phyloP scores from a whole-genome alignment of 495 filamentous ascomycete genomes.

The Daldinia caldariorum region DNA sequence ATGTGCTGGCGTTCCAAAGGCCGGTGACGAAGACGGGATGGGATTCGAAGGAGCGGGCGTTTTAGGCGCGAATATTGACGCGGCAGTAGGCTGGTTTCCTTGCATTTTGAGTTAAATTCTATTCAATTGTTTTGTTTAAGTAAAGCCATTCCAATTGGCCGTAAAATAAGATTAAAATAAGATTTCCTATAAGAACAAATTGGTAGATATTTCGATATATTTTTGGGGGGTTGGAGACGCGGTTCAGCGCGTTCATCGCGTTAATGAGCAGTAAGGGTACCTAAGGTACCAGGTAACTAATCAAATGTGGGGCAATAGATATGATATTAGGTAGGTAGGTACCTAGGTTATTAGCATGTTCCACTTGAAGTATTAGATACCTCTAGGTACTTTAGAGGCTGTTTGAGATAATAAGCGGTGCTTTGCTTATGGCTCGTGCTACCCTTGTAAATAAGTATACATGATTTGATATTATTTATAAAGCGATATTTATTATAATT shows the following conservation, averaged over 20 bases:
- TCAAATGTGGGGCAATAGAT: slow-evolving; percentile 20
- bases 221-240: slow-evolving; percentile 29
- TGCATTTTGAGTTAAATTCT: slow-evolving; percentile 37
- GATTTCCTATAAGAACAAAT: neutral
- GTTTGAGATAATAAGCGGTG: too few relatives aligned
- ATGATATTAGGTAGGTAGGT: too few relatives aligned
- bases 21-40: slow-evolving; percentile 88
- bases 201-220: slow-evolving; percentile 22
- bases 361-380: too few relatives aligned
- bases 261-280: slow-evolving; percentile 36
- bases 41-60: slow-evolving; percentile 56
- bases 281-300: neutral
- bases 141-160: neutral
- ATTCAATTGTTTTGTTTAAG: neutral
- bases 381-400: too few relatives aligned
- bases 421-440: too few relatives aligned
- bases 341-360: neutral
- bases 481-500: too few relatives aligned
- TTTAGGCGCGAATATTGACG: slow-evolving; percentile 55
- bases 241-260: slow-evolving; percentile 43
- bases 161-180: neutral
- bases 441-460: too few relatives aligned
- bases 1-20: slow-evolving; percentile 83
- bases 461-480: too few relatives aligned
- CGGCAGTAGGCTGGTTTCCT: slow-evolving; percentile 45